A percentile compares a stretch with the other conserved stretches of the same genome.
Conservation (phyloP, 2,329 filamentous ascomycete genomes). For the Geosmithia morbida region DNA sequence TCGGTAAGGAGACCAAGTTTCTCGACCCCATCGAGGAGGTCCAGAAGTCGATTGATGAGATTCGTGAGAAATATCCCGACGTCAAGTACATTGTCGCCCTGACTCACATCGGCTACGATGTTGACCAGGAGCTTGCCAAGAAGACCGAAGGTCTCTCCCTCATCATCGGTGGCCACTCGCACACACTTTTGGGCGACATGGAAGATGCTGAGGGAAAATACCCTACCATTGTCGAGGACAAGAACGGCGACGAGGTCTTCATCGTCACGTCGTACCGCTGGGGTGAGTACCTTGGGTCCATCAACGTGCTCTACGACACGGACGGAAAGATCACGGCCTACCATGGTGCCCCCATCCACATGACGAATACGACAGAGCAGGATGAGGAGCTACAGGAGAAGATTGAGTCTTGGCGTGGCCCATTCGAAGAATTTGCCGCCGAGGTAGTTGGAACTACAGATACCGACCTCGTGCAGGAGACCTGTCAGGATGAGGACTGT, state of each 20-base stretch:
- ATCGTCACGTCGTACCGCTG: slow-evolving; percentile 54
- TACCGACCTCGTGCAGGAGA: slow-evolving; percentile 42
- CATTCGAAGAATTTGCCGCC: slow-evolving; percentile 44
- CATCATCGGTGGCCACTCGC: slow-evolving; percentile 50
- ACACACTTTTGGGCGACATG: slow-evolving; percentile 46
- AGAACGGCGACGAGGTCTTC: slow-evolving; percentile 51
- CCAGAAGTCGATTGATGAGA: slow-evolving; percentile 46
- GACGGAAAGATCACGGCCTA: slow-evolving; percentile 48
- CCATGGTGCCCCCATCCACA: slow-evolving; percentile 47
- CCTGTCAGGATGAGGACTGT: slow-evolving; percentile 44
- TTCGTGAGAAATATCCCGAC: slow-evolving; percentile 39
- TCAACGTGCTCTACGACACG: slow-evolving; percentile 48
- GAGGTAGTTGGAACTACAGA: slow-evolving; percentile 40
- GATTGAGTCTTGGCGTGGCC: slow-evolving; percentile 41
- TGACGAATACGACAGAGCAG: slow-evolving; percentile 45
- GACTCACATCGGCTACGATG: slow-evolving; percentile 53
- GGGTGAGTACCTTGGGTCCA: slow-evolving; percentile 55
- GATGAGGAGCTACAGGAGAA: slow-evolving; percentile 42
- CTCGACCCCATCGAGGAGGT: slow-evolving; percentile 41
- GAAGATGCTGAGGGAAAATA: slow-evolving; percentile 43
- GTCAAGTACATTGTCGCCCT: slow-evolving; percentile 51
- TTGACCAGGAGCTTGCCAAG: slow-evolving; percentile 45
- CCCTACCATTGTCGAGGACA: slow-evolving; percentile 47
- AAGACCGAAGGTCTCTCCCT: slow-evolving; percentile 49
- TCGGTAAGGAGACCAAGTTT: slow-evolving; percentile 43